Evolutionary conservation across 2,329 filamentous ascomycete genomes (phyloP).

Genomic region (Pezicula neosporulosa): DNA sequence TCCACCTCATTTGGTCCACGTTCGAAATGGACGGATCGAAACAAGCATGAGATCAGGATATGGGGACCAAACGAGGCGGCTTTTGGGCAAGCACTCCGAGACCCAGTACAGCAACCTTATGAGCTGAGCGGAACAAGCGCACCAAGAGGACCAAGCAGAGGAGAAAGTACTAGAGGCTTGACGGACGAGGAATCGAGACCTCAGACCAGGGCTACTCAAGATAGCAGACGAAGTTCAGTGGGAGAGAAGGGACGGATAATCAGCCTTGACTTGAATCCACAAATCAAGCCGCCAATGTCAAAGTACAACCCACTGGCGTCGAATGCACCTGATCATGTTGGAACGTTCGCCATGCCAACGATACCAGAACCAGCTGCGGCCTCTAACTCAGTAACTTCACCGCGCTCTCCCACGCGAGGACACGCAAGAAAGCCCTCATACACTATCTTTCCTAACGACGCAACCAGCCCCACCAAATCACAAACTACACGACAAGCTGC

Average conservation of each 20-base stretch:
- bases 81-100: constrained; percentile 9
- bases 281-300: constrained; percentile 8
- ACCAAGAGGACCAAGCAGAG: neutral
- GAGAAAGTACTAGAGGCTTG: constrained; percentile 10
- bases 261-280: constrained; percentile 18
- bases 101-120: neutral
- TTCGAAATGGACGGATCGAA: constrained; percentile 42
- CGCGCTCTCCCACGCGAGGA: constrained; percentile 1
- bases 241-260: constrained; percentile 19
- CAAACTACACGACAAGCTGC: constrained; percentile 4
- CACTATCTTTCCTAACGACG: constrained; percentile 22
- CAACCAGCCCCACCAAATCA: constrained; percentile 8
- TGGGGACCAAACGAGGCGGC: constrained; percentile 37
- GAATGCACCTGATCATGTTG: neutral
- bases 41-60: constrained; percentile 44
- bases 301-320: constrained; percentile 3
- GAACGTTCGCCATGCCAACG: neutral
- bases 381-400: neutral
- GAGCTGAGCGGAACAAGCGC: neutral
- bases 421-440: constrained; percentile 24
- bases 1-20: constrained; percentile 50
- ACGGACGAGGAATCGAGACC: no score
- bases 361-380: neutral
- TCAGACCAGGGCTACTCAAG: no score
- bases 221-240: constrained; percentile 13